phyloP scores from a whole-genome alignment of 352 stramenopile genomes.

The Phytophthora kernoviae region DNA sequence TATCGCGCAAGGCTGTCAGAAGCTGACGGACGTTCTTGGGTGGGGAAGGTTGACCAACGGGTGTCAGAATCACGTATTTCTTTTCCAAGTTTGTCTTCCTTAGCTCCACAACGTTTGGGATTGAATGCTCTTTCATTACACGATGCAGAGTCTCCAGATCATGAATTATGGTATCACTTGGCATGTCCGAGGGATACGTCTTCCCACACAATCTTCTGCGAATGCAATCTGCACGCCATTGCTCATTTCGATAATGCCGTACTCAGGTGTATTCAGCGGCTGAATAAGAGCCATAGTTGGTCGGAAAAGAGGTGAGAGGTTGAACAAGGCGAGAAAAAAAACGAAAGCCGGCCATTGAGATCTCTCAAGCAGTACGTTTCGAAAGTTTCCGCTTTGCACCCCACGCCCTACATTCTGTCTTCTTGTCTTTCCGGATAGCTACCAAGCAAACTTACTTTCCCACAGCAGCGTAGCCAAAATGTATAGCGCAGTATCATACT shows the following conservation, averaged over 20 bases:
- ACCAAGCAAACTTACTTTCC: conserved; percentile 25
- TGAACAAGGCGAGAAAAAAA: conserved; percentile 38
- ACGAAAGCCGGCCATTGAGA: conserved; percentile 18
- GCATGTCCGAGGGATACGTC: conserved; percentile 12
- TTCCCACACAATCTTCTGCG: conserved; percentile 17
- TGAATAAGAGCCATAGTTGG: conserved; percentile 12
- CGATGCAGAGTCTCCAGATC: conserved; percentile 12
- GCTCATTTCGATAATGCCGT: conserved; percentile 1
- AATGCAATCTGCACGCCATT: conserved; percentile 21
- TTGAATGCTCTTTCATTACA: conserved; percentile 14
- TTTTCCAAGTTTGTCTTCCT: conserved; percentile 8
- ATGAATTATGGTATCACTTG: conserved; percentile 9
- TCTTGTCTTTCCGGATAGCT: conserved; percentile 18
- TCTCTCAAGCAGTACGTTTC: conserved; percentile 26
- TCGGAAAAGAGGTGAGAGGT: conserved; percentile 32
- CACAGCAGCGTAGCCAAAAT: conserved; percentile 34
- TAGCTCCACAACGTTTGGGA: conserved; percentile 23
- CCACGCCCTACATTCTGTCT: conserved; percentile 9
- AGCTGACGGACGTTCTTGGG: conserved; percentile 8
- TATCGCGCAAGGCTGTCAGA: conserved; percentile 13
- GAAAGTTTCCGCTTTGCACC: conserved; percentile 29
- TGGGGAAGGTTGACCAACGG: conserved; percentile 10
- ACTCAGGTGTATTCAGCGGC: conserved; percentile 8
- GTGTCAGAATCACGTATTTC: conserved; percentile 12
- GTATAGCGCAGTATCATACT: conserved; percentile 26